phyloP scores from a whole-genome alignment of 495 filamentous ascomycete species.

The Aspergillus saccharolyticus region DNA sequence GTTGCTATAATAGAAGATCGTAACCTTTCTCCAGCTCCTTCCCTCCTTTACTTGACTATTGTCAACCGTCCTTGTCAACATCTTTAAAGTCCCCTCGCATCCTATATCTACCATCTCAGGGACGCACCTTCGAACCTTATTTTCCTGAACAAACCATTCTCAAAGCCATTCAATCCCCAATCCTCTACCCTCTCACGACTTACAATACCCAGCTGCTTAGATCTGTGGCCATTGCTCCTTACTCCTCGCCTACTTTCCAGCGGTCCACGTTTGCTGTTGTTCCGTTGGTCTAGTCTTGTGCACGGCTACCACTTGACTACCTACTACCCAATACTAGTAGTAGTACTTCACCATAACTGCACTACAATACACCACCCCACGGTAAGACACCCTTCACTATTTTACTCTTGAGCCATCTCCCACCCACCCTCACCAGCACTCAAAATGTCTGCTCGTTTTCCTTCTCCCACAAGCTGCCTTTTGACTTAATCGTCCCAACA shows the following conservation, averaged over 20 bases:
- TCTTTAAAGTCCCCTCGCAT: constrained; percentile 10
- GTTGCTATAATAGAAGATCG: constrained; percentile 22
- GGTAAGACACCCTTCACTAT: not conserved
- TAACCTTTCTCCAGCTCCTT: constrained; percentile 17
- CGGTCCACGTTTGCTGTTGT: not conserved
- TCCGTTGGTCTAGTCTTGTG: not conserved
- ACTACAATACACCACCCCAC: not conserved
- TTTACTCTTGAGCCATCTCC: not conserved
- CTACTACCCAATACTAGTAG: not conserved
- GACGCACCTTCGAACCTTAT: constrained; percentile 7
- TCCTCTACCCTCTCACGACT: not conserved
- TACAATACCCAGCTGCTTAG: not conserved
- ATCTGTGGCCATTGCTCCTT: not conserved
- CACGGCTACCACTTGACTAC: not conserved
- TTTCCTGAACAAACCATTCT: constrained; percentile 1
- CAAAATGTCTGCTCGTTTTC: constrained; percentile 1
- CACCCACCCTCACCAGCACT: constrained; percentile 1
- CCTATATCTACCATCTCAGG: constrained; percentile 21
- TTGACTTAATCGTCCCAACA: not conserved
- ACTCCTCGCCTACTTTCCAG: not conserved
- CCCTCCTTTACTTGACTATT: constrained; percentile 14
- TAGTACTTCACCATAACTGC: not conserved
- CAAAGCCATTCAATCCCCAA: not conserved
- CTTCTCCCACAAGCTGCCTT: not conserved
- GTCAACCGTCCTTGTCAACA: constrained; percentile 10